Conservation (phyloP, 2,329 filamentous ascomycete species). For the Verticillium klebahnii region DNA sequence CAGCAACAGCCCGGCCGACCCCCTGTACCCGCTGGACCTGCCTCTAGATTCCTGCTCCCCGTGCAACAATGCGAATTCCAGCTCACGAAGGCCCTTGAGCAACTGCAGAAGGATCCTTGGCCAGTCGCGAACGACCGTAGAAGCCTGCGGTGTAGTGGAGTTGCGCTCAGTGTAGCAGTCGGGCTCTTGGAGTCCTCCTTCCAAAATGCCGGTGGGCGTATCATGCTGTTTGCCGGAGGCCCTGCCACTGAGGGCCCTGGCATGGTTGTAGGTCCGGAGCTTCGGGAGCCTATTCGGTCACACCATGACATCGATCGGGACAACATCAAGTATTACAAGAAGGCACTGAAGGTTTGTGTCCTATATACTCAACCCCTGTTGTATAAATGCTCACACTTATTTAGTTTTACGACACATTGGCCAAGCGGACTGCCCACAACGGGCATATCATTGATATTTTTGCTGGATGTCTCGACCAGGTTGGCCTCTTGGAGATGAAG, state of each 20-base stretch:
- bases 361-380: background rate
- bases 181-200: slow-evolving; percentile 92
- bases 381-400: background rate
- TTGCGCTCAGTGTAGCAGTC: slow-evolving; percentile 92
- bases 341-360: slow-evolving; percentile 76
- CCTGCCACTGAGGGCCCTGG: slow-evolving; percentile 94
- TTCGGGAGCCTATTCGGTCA: slow-evolving; percentile 93
- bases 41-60: slow-evolving; percentile 85
- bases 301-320: slow-evolving; percentile 98
- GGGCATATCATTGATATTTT: slow-evolving; percentile 98
- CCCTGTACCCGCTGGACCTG: slow-evolving; percentile 70
- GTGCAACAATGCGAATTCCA: slow-evolving; percentile 97
- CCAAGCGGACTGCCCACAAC: slow-evolving; percentile 92
- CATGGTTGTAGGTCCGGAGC: slow-evolving; percentile 91
- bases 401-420: slow-evolving; percentile 89
- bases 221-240: slow-evolving; percentile 96
- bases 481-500: slow-evolving; percentile 97
- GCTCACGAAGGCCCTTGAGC: slow-evolving; percentile 91
- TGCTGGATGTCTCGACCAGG: slow-evolving; percentile 94
- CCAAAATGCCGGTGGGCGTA: slow-evolving; percentile 88
- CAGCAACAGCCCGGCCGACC: slow-evolving; percentile 70
- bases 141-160: slow-evolving; percentile 86
- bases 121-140: slow-evolving; percentile 91
- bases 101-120: slow-evolving; percentile 96
- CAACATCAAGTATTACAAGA: slow-evolving; percentile 99